Evolutionary conservation across 2,329 filamentous ascomycete genomes (phyloP).

Genomic region (Trichoderma sp.): DNA sequence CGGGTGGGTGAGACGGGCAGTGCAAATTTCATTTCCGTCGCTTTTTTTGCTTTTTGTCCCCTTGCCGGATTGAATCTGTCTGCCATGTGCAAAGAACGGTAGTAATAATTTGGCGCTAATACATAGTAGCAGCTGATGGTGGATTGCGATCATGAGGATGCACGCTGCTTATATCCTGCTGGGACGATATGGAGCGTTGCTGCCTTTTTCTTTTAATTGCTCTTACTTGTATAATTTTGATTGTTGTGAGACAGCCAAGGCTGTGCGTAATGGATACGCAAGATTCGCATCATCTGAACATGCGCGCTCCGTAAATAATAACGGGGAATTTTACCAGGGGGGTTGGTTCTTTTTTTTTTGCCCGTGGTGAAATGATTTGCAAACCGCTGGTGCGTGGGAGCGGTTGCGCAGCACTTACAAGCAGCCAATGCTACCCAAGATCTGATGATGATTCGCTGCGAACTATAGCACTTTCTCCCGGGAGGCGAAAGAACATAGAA

Average conservation of each 20-base stretch:
- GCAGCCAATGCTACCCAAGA: neutral
- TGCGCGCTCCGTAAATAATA: neutral
- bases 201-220: neutral
- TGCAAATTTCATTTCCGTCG: slow-evolving; percentile 4
- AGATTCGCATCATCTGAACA: neutral
- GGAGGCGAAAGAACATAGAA: neutral
- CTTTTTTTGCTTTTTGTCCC: neutral
- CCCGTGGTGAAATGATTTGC: neutral
- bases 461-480: neutral
- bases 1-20: slow-evolving; percentile 15
- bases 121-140: neutral
- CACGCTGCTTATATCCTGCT: too few species aligned
- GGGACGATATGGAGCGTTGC: neutral
- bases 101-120: neutral
- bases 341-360: neutral
- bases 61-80: neutral
- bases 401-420: neutral
- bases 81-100: neutral
- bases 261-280: neutral
- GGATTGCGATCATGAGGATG: neutral
- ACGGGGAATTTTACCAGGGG: neutral
- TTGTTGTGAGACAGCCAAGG: neutral
- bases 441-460: neutral
- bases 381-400: neutral
- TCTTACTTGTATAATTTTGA: neutral